Percentiles rank a stretch among this genome's conserved stretches.
Conservation (phyloP, 352 stramenopile species). For the Thraustochytrium sp. region DNA sequence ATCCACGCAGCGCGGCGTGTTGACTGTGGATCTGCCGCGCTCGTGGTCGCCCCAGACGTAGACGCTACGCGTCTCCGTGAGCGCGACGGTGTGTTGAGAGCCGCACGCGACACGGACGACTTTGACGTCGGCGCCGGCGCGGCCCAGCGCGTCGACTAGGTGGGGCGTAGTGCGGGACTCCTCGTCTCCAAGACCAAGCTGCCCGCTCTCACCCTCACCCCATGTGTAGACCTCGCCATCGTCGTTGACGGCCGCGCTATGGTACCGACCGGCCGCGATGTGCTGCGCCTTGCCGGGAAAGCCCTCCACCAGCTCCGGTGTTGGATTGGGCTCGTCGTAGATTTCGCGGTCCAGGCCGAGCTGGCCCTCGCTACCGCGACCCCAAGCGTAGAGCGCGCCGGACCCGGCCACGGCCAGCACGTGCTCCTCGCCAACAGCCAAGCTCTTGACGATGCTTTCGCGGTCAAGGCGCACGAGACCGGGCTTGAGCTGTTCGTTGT, state of each 20-base stretch:
- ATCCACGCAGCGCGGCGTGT: neutral
- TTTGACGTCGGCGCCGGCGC: conserved; percentile 19
- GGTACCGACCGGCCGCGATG: conserved; percentile 30
- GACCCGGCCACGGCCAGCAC: conserved; percentile 41
- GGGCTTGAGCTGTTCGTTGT: conserved; percentile 7
- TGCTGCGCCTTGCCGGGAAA: conserved; percentile 27
- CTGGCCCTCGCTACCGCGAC: conserved; percentile 40
- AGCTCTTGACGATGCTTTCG: conserved; percentile 22
- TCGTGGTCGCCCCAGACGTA: conserved; percentile 44
- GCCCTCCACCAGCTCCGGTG: neutral
- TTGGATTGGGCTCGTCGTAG: conserved; percentile 40
- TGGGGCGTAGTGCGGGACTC: neutral
- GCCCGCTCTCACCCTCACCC: conserved; percentile 40
- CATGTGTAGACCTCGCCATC: conserved; percentile 45
- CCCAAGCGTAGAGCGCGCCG: conserved; percentile 41
- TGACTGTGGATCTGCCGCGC: neutral
- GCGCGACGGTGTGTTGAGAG: conserved; percentile 5
- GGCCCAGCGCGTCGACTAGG: conserved; percentile 11
- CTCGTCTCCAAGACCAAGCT: conserved; percentile 37
- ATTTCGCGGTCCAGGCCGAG: conserved; percentile 41
- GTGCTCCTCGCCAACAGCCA: conserved; percentile 42
- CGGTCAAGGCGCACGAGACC: neutral
- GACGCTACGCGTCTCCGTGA: conserved; percentile 34
- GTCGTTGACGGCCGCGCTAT: conserved; percentile 37
- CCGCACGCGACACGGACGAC: conserved; percentile 40